Percentiles rank a stretch among this genome's conserved stretches.
These are phyloP conservation scores for Quercus parvula DNA, from an alignment of 306 rosid genomes.

Conservation along the genomic window DNA sequence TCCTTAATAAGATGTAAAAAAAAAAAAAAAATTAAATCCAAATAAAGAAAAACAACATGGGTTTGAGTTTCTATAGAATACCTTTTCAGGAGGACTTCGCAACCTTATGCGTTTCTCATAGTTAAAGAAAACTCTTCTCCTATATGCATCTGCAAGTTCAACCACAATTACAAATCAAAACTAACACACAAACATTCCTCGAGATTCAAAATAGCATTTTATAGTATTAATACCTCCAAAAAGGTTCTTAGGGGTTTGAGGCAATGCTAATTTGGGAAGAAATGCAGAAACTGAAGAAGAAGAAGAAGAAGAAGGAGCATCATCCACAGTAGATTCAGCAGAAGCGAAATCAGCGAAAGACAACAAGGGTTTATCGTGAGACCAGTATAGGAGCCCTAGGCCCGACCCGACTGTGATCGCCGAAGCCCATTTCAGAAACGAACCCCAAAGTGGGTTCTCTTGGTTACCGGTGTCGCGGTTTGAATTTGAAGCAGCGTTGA, in stretches of 20 bases:
- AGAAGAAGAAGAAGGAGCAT: constrained; percentile 16
- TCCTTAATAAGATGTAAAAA: neutral
- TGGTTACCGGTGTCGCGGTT: neutral
- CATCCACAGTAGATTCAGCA: constrained; percentile 6
- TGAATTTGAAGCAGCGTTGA: constrained; percentile 19
- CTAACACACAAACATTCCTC: neutral
- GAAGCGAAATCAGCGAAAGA: constrained; percentile 34
- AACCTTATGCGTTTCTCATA: constrained; percentile 87
- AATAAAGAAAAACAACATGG: neutral
- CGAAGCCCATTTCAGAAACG: constrained; percentile 37
- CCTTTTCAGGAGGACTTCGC: constrained; percentile 92
- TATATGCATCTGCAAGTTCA: constrained; percentile 56
- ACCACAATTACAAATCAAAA: neutral
- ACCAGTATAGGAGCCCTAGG: constrained; percentile 55
- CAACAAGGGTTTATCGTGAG: constrained; percentile 11
- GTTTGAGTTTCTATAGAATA: constrained; percentile 6
- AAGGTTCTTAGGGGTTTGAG: constrained; percentile 38
- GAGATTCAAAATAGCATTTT: neutral
- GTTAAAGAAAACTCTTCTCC: constrained; percentile 86
- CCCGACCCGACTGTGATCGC: constrained; percentile 40
- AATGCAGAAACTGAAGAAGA: no score
- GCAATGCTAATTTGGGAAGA: constrained; percentile 43
- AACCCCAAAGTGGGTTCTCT: constrained; percentile 5
- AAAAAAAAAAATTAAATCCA: neutral
- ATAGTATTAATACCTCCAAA: constrained; percentile 43